Evolutionary conservation across 768 basidiomycete genomes (phyloP).

Genomic region (Cyclocybe aegerita): DNA sequence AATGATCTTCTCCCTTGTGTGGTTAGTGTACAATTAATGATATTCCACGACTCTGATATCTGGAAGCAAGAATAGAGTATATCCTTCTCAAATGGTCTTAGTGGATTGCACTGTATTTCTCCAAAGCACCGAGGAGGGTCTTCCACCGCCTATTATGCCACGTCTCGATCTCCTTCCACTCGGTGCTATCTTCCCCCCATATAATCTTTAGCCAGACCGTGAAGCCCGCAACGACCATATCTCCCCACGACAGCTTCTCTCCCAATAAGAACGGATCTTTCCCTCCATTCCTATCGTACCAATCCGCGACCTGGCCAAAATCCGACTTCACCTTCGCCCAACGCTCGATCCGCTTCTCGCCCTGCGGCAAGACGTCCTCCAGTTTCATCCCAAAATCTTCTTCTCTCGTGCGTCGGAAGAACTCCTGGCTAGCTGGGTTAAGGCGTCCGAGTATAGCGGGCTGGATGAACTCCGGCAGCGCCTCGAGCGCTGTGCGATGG

Average conservation of each 20-base stretch:
- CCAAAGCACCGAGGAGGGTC: conserved; percentile 6
- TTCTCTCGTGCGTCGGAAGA: conserved; percentile 35
- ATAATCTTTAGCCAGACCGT: conserved; percentile 12
- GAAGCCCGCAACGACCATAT: conserved; percentile 31
- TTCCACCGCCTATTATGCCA: conserved; percentile 18
- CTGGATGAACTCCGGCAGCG: conserved; percentile 5
- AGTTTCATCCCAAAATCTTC: conserved; percentile 25
- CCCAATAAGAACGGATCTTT: conserved; percentile 31
- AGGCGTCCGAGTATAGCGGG: not conserved
- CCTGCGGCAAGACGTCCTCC: conserved; percentile 31
- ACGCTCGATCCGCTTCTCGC: conserved; percentile 24
- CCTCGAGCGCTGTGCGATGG: not conserved
- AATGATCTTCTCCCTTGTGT: too few relatives aligned
- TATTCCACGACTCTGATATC: too few relatives aligned
- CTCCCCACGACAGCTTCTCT: conserved; percentile 34
- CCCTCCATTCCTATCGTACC: conserved; percentile 23
- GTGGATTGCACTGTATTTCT: conserved; percentile 5
- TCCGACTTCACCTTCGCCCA: conserved; percentile 31
- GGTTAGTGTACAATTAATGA: too few relatives aligned
- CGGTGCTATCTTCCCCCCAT: conserved; percentile 8
- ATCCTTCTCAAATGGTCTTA: not conserved
- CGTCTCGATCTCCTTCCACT: conserved; percentile 12
- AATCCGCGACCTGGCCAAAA: conserved; percentile 21
- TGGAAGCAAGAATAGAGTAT: too few relatives aligned
- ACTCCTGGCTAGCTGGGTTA: conserved; percentile 11